A percentile compares a stretch with the other conserved stretches of the same genome.
These are phyloP conservation scores for Ceratocystis lukuohia DNA, from an alignment of 2,329 filamentous ascomycete species.

Conservation along the genomic window DNA sequence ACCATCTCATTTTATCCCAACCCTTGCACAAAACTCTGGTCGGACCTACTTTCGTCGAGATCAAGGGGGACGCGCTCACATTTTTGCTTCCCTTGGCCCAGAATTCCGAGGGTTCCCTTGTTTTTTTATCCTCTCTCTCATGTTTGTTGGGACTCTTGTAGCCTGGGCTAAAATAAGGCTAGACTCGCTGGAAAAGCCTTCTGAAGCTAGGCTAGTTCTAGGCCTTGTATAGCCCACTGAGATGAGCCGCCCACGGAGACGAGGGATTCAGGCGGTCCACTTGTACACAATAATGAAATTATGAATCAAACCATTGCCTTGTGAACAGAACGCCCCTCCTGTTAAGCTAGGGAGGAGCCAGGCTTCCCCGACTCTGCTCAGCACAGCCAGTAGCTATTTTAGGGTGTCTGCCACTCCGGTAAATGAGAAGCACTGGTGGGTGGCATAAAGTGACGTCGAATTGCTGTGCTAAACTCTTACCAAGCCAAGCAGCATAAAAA, in stretches of 20 bases:
- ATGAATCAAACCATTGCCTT: not conserved
- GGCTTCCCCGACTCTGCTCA: too few relatives aligned
- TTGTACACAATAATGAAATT: not conserved
- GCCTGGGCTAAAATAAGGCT: not conserved
- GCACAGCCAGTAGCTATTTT: not conserved
- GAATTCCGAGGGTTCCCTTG: not conserved
- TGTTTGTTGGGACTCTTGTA: not conserved
- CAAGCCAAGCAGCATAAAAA: not conserved
- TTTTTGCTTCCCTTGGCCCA: not conserved
- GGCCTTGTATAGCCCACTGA: not conserved
- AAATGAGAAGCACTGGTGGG: not conserved
- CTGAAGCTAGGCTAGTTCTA: not conserved
- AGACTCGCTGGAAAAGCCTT: not conserved
- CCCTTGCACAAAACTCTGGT: slow-evolving; percentile 1
- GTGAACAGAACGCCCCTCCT: too few relatives aligned
- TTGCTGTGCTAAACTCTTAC: not conserved
- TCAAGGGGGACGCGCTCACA: not conserved
- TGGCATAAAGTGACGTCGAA: not conserved
- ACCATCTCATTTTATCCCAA: slow-evolving; percentile 5
- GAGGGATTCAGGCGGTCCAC: too few relatives aligned
- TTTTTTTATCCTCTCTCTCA: not conserved
- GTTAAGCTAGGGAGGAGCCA: too few relatives aligned
- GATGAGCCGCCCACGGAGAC: too few relatives aligned
- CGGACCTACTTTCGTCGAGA: not conserved
- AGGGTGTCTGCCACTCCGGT: too few relatives aligned